Evolutionary conservation across 192 early-diverging fungal genomes (phyloP).

Genomic region (Chytriomyces hyalinus): DNA sequence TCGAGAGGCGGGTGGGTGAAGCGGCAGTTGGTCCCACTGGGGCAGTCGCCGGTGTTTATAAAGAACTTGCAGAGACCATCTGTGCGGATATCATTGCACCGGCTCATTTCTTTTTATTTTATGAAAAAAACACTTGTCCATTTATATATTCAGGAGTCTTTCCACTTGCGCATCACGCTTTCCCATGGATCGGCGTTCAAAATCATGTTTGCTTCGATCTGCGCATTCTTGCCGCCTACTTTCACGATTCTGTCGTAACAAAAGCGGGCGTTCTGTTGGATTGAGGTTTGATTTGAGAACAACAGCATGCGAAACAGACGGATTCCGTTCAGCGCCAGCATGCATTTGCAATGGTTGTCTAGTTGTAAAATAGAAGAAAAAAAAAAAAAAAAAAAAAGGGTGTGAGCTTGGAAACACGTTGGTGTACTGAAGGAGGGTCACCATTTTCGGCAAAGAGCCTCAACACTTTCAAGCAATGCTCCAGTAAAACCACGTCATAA

Average conservation of each 20-base stretch:
- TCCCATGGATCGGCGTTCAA: slow-evolving; percentile 19
- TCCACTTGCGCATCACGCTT: slow-evolving; percentile 15
- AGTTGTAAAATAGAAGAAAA: not conserved
- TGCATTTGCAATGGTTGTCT: not conserved
- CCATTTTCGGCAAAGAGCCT: not conserved
- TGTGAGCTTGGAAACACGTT: no score
- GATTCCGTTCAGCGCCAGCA: slow-evolving; percentile 7
- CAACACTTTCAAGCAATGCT: slow-evolving; percentile 13
- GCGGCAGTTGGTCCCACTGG: not conserved
- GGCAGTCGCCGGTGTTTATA: not conserved
- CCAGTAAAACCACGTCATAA: slow-evolving; percentile 1
- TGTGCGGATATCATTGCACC: not conserved
- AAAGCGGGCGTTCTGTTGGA: slow-evolving; percentile 11
- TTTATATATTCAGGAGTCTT: no score
- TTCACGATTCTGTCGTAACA: slow-evolving; percentile 6
- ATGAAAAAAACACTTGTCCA: no score
- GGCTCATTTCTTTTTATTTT: not conserved
- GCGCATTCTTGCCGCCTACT: slow-evolving; percentile 9
- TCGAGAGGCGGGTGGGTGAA: not conserved
- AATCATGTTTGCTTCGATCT: slow-evolving; percentile 12
- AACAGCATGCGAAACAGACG: slow-evolving; percentile 16
- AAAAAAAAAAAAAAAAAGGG: not conserved
- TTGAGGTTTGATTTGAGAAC: slow-evolving; percentile 10
- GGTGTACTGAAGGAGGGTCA: not conserved
- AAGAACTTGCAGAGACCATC: slow-evolving; percentile 1